phyloP scores from a whole-genome alignment of 2,329 filamentous ascomycete species.

The Cladorrhinum sp. region DNA sequence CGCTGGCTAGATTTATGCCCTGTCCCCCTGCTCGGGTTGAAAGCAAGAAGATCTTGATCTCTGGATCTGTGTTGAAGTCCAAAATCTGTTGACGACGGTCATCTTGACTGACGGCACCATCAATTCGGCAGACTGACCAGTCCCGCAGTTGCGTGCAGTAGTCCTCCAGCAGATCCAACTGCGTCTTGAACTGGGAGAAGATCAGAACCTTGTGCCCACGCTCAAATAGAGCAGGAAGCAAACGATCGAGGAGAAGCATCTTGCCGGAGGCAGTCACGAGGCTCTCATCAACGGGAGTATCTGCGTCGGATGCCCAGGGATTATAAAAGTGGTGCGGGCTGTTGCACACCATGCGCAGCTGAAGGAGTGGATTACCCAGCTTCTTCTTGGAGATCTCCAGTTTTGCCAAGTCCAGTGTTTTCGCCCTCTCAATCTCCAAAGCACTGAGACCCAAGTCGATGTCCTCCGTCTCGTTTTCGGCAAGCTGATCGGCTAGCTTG shows the following conservation, averaged over 20 bases:
- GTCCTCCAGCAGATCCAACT: slow-evolving; percentile 84
- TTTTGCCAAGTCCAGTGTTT: slow-evolving; percentile 74
- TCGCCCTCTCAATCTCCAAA: slow-evolving; percentile 43
- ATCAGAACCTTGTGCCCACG: slow-evolving; percentile 87
- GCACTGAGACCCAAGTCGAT: slow-evolving; percentile 13
- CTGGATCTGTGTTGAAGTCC: slow-evolving; percentile 64
- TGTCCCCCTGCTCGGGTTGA: slow-evolving; percentile 91
- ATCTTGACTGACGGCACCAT: slow-evolving; percentile 77
- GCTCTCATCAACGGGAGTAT: slow-evolving; percentile 67
- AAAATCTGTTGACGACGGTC: slow-evolving; percentile 69
- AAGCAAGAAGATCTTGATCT: slow-evolving; percentile 76
- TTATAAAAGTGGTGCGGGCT: slow-evolving; percentile 96
- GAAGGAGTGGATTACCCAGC: slow-evolving; percentile 87
- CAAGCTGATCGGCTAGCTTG: slow-evolving; percentile 64
- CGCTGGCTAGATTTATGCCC: slow-evolving; percentile 88
- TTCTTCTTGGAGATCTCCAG: slow-evolving; percentile 89
- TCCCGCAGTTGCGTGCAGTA: slow-evolving; percentile 75
- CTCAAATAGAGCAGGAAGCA: slow-evolving; percentile 71
- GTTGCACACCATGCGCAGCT: slow-evolving; percentile 88
- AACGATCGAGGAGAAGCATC: slow-evolving; percentile 87
- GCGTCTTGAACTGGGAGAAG: slow-evolving; percentile 94
- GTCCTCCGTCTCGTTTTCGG: slow-evolving; percentile 31
- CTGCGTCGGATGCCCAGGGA: slow-evolving; percentile 67
- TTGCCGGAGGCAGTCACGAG: slow-evolving; percentile 89
- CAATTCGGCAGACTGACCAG: slow-evolving; percentile 86